Evolutionary conservation across 441 rosid genomes (phyloP).

Genomic region (Bocquillonia castaneifolia): DNA sequence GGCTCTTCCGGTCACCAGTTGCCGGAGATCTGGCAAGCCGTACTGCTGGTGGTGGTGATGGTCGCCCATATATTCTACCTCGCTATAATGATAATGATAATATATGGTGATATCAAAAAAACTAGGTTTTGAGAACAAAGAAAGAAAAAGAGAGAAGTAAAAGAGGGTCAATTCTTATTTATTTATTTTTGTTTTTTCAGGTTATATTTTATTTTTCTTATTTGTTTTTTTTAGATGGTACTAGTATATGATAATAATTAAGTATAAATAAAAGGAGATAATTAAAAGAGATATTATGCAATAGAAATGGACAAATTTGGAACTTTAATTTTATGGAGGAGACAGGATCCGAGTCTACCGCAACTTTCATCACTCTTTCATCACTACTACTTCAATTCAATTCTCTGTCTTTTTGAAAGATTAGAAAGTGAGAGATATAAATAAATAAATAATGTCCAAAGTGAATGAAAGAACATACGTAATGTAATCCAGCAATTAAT

Average conservation of each 20-base stretch:
- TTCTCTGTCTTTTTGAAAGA: background rate
- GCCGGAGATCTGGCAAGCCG: conserved; percentile 40
- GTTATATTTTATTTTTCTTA: background rate
- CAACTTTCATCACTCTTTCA: conserved; percentile 40
- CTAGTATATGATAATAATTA: too few relatives aligned
- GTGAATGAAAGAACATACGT: conserved; percentile 14
- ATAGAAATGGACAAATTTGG: conserved; percentile 6
- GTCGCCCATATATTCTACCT: conserved; percentile 17
- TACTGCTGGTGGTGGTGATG: conserved; percentile 29
- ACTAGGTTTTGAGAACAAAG: conserved; percentile 6
- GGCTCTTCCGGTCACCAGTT: conserved; percentile 30
- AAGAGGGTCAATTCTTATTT: conserved; percentile 12
- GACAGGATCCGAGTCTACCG: conserved; percentile 69
- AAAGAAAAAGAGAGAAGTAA: background rate
- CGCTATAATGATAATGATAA: too few relatives aligned
- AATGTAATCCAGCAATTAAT: conserved; percentile 16
- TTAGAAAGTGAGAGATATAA: background rate
- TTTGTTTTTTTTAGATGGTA: too few relatives aligned
- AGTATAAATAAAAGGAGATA: too few relatives aligned
- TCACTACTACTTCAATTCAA: conserved; percentile 13
- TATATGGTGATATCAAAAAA: too few relatives aligned
- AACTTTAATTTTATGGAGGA: conserved; percentile 21
- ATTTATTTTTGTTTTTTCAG: background rate
- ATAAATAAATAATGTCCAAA: background rate
- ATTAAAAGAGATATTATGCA: too few relatives aligned